Evolutionary conservation across 2,329 filamentous ascomycete genomes (phyloP).

Genomic region (Epichloe amarillans): DNA sequence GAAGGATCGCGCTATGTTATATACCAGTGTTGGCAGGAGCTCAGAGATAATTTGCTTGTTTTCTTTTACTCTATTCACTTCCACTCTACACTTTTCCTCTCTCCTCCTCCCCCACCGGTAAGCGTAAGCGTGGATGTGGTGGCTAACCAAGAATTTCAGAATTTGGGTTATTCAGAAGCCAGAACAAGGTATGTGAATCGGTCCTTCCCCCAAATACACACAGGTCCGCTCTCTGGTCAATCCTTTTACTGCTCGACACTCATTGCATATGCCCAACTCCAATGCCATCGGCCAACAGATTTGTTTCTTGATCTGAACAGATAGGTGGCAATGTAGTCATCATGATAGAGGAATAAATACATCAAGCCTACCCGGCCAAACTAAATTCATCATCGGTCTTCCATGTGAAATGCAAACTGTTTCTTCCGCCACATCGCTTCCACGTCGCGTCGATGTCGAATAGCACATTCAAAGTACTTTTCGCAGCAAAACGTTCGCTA

Average conservation of each 20-base stretch:
- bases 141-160: constrained; percentile 3
- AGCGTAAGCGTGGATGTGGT: neutral
- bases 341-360: no score
- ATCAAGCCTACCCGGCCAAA: no score
- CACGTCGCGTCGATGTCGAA: no score
- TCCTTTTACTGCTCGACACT: neutral
- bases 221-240: neutral
- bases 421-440: no score
- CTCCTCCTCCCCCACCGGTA: neutral
- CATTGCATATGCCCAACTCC: neutral
- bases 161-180: neutral
- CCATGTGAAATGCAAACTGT: no score
- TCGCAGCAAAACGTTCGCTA: neutral
- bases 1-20: neutral
- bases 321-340: no score
- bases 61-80: neutral
- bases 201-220: neutral
- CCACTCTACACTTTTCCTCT: neutral
- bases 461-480: neutral
- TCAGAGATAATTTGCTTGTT: neutral
- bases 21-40: neutral
- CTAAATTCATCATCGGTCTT: no score
- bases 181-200: constrained; percentile 2
- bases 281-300: no score
- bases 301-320: no score